Base-by-base conservation (phyloP, 129 eudicot species). In the Glebionis coronaria region DNA sequence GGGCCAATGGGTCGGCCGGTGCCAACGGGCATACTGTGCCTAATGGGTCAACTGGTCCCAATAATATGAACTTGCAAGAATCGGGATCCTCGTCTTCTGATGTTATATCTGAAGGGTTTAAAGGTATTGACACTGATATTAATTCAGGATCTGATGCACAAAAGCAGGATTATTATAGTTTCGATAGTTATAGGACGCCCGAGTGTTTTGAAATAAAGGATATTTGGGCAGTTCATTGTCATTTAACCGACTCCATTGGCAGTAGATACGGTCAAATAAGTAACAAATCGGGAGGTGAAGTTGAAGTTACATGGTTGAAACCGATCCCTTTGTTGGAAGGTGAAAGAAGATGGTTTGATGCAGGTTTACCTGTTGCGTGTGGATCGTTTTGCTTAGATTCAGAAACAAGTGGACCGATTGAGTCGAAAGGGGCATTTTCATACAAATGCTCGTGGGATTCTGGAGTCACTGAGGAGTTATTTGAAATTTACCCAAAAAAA, bases 301-400 rank as follows among this genome's bases (percentile, higher is more conserved):
- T 70, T 55, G 73, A 65, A 53, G 56, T 81, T 53, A 74, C 66
- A 3, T 83, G 90, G 90, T 74, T 87, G 71, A 76, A 62, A 76
- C 95, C 95, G 11, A 62, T 78, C 38, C 90, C 90, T 1, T 52
- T 76, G 46, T 73, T 63, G 1, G 79, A 57, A 73, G 72, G 73
- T 0, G 90, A 83, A 73, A 61, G 85, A 52, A 79, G 85, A 76
- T 87, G 95, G 95, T 83, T 82, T 38, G 82, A 71, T 54, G 95
- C 79, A 0, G 84, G 85, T 44, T 50, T 87, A 27, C 87, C 90
- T 28, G 83, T 87, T 53, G 80, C 84, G 73, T 82, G 85, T 70
- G 91, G 91, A 31, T 67, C 82, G 6, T 85, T 85, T 76, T 76
- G 75, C 52, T 63, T 87, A 40, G 79, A 83, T 75, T 70, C 61